Evolutionary conservation across 306 rosid species (phyloP), one percentile per base, ranked within the genome.

Genomic region (Ammopiptanthus mongolicus): DNA sequence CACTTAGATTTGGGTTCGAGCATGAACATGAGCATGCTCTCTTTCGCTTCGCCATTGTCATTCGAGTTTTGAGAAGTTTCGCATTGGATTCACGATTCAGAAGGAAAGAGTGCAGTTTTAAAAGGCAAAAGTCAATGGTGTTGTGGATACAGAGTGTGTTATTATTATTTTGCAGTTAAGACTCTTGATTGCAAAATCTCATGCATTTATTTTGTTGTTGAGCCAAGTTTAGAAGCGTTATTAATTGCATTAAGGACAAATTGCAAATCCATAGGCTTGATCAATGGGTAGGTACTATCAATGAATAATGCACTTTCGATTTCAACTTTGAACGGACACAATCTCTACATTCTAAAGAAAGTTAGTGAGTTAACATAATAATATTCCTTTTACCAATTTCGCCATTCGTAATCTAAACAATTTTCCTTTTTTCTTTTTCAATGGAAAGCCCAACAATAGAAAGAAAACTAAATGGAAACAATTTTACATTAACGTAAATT

Each of bases 31-130:
- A 15, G 8, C 47, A 73, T 8, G 73, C 36, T 37, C 55, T 76
- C 18, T 61, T 74, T 33, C 74, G 73, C 73, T 13, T 67, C 6
- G 5, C 0, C 68, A 52, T 78, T 12, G 78, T 70, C 84, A 83
- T 86, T n/a, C n/a, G n/a, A n/a, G n/a, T n/a, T n/a, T 83, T 37
- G 53, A 6, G 50, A 66, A 17, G 23, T 44, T 4, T 3, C 48
- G 50, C 50, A 14, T 17, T 14, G n/a, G 13, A 14, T 29, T 5
- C 8, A 13, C 11, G 6, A 11, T 29, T 5, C 8, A 13, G 1
- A 4, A 11, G 53, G 66, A 47, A 39, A 13, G 25, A 36, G 3
- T 5, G 42, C 9, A 19, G 12, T 60, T 57, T 52, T 44, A 46
- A 28, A 39, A 2, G 13, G 25, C 10, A 13, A 29, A 69, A 18